Conservation (phyloP, 805 yeast species). For the Geotrichum ghanense region DNA sequence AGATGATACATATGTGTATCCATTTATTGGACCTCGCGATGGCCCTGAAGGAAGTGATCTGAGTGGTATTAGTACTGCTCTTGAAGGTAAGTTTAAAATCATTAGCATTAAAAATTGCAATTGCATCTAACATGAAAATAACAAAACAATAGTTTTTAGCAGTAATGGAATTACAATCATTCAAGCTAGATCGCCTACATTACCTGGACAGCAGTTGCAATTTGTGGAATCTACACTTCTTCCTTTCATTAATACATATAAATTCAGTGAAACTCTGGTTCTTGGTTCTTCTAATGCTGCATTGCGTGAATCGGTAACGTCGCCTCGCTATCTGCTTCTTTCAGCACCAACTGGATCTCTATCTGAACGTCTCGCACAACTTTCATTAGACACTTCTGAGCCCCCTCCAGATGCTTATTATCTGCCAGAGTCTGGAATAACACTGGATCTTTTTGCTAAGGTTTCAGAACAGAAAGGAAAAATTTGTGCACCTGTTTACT, state of each 20-base stretch:
- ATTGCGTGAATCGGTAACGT: conserved; percentile 15
- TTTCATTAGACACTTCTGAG: conserved; percentile 5
- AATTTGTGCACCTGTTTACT: conserved; percentile 30
- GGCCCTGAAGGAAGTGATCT: conserved; percentile 20
- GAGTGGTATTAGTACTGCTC: conserved; percentile 41
- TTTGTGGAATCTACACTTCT: conserved; percentile 41
- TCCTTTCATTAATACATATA: conserved; percentile 34
- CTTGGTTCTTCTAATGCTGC: conserved; percentile 70
- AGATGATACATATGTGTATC: conserved; percentile 54
- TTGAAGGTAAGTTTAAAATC: conserved; percentile 43
- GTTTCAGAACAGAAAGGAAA: conserved; percentile 6
- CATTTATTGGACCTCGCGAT: conserved; percentile 77
- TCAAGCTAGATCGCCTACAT: conserved; percentile 75
- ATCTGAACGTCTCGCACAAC: conserved; percentile 7
- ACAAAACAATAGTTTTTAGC: conserved; percentile 12
- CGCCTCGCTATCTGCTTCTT: neutral
- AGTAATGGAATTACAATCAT: conserved; percentile 39
- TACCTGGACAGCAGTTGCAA: conserved; percentile 45
- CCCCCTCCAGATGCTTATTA: conserved; percentile 9
- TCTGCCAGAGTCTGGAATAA: conserved; percentile 26
- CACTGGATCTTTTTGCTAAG: conserved; percentile 16
- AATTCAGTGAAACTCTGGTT: conserved; percentile 39
- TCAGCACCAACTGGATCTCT: conserved; percentile 8
- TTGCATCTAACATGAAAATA: conserved; percentile 6
- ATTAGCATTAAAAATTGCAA: conserved; percentile 4